Percentiles rank a stretch among this genome's conserved stretches.
phyloP scores from a whole-genome alignment of 1,284 basidiomycete species.

The Tremellales sp. region DNA sequence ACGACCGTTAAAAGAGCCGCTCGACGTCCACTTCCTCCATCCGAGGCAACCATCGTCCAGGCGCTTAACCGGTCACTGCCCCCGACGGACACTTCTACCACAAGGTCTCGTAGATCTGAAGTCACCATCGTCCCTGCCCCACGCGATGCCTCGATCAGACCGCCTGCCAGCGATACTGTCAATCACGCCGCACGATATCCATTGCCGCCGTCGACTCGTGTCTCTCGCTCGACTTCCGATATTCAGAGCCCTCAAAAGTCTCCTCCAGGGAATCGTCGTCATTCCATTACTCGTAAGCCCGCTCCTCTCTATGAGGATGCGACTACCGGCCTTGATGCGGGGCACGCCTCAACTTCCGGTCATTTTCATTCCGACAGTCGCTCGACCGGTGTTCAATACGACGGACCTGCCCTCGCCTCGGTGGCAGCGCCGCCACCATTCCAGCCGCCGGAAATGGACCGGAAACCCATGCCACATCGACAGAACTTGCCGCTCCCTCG shows the following conservation, averaged over 20 bases:
- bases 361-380: too few species aligned
- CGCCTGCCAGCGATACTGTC: too few species aligned
- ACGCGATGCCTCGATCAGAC: too few species aligned
- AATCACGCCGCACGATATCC: not conserved
- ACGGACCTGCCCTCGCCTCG: not conserved
- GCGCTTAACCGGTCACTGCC: conserved; percentile 6
- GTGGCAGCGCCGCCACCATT: too few species aligned
- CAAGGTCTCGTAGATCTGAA: not conserved
- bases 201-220: not conserved
- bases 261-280: not conserved
- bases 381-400: not conserved
- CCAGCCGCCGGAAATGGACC: not conserved
- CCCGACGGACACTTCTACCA: not conserved
- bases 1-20: conserved; percentile 5
- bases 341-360: too few species aligned
- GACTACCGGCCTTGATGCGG: not conserved
- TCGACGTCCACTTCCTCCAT: conserved; percentile 5
- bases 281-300: not conserved
- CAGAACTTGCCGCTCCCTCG: conserved; percentile 22
- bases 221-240: not conserved
- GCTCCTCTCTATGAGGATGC: not conserved
- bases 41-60: conserved; percentile 7
- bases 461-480: conserved; percentile 12
- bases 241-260: not conserved
- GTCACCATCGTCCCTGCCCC: not conserved